These are phyloP conservation scores for Dissoconium aciculare DNA, from an alignment of 2,329 filamentous ascomycete species.

Conservation along the genomic window DNA sequence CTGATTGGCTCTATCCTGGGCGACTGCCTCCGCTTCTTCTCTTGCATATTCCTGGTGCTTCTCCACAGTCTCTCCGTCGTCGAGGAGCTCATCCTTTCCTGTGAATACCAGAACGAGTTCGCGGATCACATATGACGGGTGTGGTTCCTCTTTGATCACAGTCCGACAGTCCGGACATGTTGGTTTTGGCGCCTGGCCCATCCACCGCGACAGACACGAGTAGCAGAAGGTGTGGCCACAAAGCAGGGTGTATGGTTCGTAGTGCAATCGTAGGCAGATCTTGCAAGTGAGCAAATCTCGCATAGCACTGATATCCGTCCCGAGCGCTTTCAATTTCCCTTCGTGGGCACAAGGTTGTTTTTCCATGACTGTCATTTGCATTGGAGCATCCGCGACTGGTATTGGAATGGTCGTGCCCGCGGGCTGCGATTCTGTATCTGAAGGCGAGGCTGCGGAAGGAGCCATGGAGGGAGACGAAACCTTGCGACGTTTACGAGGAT, in stretches of 20 bases:
- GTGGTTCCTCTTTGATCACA: constrained; percentile 42
- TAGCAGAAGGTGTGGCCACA: constrained; percentile 64
- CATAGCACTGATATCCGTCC: constrained; percentile 44
- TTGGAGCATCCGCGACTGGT: too few species aligned
- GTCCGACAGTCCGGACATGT: constrained; percentile 55
- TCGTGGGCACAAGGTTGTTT: background rate
- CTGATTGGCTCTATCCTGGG: constrained; percentile 42
- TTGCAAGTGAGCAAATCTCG: constrained; percentile 49
- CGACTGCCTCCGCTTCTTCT: constrained; percentile 45
- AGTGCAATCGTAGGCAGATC: constrained; percentile 52
- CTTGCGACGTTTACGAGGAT: background rate
- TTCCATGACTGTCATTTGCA: too few species aligned
- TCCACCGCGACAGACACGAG: constrained; percentile 34
- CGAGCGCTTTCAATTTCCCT: background rate
- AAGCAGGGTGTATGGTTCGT: constrained; percentile 52
- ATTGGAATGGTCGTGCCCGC: too few species aligned
- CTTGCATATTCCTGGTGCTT: constrained; percentile 43
- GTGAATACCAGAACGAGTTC: constrained; percentile 51
- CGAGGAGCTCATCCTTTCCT: constrained; percentile 44
- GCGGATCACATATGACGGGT: constrained; percentile 50
- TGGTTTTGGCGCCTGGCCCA: constrained; percentile 45
- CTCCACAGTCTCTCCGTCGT: constrained; percentile 46
- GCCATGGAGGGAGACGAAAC: too few species aligned
- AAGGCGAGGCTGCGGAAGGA: too few species aligned
- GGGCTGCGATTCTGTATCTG: too few species aligned